Conservation (phyloP, 345 rosid species). For the Brassica juncea region DNA sequence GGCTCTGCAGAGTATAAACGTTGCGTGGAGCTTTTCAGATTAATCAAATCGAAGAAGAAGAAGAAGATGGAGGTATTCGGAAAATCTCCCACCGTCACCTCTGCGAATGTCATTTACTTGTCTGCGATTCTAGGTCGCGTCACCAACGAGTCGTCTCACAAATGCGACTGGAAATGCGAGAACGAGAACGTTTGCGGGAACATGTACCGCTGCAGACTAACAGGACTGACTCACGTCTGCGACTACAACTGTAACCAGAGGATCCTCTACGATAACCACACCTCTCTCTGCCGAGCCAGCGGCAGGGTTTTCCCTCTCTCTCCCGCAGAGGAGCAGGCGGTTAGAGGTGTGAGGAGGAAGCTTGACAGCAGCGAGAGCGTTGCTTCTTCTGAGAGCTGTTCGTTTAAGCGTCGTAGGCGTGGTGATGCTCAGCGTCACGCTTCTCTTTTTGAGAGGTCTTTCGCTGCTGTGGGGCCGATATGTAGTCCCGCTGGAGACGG, state of each 20-base stretch:
- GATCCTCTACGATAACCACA: constrained; percentile 94
- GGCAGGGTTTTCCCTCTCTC: constrained; percentile 78
- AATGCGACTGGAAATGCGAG: constrained; percentile 90
- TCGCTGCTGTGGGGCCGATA: constrained; percentile 83
- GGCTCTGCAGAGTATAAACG: constrained; percentile 44
- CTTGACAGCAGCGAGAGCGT: constrained; percentile 69
- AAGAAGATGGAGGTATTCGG: constrained; percentile 81
- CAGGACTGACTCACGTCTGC: constrained; percentile 91
- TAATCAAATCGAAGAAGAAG: not conserved
- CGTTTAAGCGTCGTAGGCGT: constrained; percentile 85
- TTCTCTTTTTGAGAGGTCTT: constrained; percentile 96
- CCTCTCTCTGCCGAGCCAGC: constrained; percentile 89
- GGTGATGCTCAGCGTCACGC: constrained; percentile 61
- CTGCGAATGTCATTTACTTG: constrained; percentile 85
- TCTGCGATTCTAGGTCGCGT: constrained; percentile 87
- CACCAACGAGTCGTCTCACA: constrained; percentile 79
- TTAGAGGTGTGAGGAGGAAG: constrained; percentile 96
- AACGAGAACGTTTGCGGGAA: constrained; percentile 88
- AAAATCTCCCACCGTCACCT: constrained; percentile 58
- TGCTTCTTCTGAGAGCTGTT: constrained; percentile 67
- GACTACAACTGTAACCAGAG: constrained; percentile 99
- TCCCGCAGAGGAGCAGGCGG: constrained; percentile 80
- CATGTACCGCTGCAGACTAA: constrained; percentile 91
- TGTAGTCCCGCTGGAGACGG: constrained; percentile 95
- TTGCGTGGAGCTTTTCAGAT: constrained; percentile 35